Base-by-base conservation (phyloP, 257 asterid genomes). In the Gynochthodes officinalis region DNA sequence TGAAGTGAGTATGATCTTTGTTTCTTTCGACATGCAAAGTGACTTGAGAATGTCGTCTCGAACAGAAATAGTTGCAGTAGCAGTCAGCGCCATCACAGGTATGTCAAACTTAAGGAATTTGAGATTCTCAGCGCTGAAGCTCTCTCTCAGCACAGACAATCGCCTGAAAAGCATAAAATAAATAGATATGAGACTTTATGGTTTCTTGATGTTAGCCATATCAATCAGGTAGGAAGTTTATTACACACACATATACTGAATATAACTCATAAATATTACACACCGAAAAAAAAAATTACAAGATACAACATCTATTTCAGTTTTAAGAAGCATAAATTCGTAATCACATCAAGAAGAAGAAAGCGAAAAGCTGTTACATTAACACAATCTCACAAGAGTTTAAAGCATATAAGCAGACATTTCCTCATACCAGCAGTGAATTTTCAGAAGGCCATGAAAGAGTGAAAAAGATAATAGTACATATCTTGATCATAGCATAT, bases 41-140 rank as follows among this genome's bases (percentile, higher is more conserved):
- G 96, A 88, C 86, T 90, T 86, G 71, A 88, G 76, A 84, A 90
- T 90, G 82, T 90, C 95, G 75, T 84, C 89, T 67, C 90, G 89
- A 76, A 90, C 95, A 63, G 79, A 55, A 53, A 74, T 73, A 65
- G 96, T 88, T 63, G 95, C 96, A 72, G 95, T 88, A 70, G 93
- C 93, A 73, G 95, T 88, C 85, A 90, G 77, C 68, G 96, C 95
- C 96, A 90, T 86, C 67, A 88, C 64, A 25, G 96, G 96, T 72
- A 90, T 82, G 82, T 90, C 91, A 84, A 73, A 86, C 80, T 82
- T 84, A 80, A 88, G 84, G 82, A 75, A 84, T 79, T 82, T 86
- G 63, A 90, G 81, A 30, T 78, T 82, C 63, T 77, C 79, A 58
- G 85, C 79, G 23, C 86, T 77, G 83, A 90, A 90, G 76, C 67